Evolutionary conservation across 2,329 filamentous ascomycete species (phyloP), one percentile per base, ranked within the genome.

Genomic region (Elsinoe ampelina): DNA sequence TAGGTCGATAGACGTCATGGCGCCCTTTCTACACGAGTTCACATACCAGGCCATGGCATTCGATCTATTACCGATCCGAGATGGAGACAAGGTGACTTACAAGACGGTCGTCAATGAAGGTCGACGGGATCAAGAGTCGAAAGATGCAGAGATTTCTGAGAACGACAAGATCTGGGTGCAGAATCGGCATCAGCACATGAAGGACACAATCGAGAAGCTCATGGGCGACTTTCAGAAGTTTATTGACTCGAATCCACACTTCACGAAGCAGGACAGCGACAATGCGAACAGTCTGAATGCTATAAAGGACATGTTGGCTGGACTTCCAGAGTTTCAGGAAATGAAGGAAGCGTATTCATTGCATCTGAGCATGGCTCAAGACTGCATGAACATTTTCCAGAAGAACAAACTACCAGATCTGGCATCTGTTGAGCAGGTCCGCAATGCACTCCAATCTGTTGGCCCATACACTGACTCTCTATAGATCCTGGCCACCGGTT

Each of bases 1-100:
- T 70, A 82, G 93, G 60, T 89, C 90, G 6, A 93, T 98, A 86
- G 93, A 98, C 69, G 72, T 96, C 2, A 83, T 86, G 73, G 85
- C 92, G 0, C 93, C 93, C 1, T 73, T 97, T 10, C 68, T 97
- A 3, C 93, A 98, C 72, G 93, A 98, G 66, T 96, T 98, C 68
- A 96, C 93, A 11, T 98, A 97, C 69, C 93, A 98, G 71, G 90
- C 93, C 52, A 97, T 98, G 92, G 92, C 89, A 2, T 89, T 96
- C 70, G 93, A 98, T 68, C 76, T 98, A 7, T 75, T 98, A 30
- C 86, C 87, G 0, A 89, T 98, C 66, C 84, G 87, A 64, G 93
- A 97, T 55, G 85, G 82, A 20, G 90, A 95, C 62, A 95, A 93
- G 69, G 80, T 95, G 8, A 89, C 86, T 0, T 98, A 91, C 68